Evolutionary conservation across 2,329 filamentous ascomycete genomes (phyloP).

Genomic region (Hymenoscyphus linearis): DNA sequence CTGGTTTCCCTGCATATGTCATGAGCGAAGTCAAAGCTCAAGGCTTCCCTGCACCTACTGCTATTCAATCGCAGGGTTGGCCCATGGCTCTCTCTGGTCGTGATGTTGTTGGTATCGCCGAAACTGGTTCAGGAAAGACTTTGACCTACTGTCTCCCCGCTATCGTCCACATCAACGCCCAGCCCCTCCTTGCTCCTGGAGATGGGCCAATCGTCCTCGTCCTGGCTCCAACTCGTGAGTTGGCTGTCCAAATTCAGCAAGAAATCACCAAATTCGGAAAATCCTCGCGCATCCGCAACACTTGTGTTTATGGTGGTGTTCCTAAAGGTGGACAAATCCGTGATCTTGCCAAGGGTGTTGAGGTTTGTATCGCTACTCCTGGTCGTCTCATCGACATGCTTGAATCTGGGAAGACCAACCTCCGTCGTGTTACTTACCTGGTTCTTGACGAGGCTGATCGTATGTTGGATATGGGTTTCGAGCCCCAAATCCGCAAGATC

Average conservation of each 20-base stretch:
- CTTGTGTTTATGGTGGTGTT: slow-evolving; percentile 97
- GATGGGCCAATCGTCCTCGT: slow-evolving; percentile 96
- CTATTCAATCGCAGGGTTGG: slow-evolving; percentile 98
- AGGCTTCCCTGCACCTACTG: slow-evolving; percentile 87
- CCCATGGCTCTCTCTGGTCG: slow-evolving; percentile 98
- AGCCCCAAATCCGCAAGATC: slow-evolving; percentile 98
- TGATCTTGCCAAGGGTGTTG: slow-evolving; percentile 88
- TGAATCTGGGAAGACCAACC: slow-evolving; percentile 95
- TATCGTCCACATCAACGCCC: slow-evolving; percentile 99
- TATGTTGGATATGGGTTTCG: slow-evolving; percentile 99
- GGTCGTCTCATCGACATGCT: slow-evolving; percentile 98
- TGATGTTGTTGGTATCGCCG: slow-evolving; percentile 97
- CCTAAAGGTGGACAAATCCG: slow-evolving; percentile 96
- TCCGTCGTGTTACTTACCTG: slow-evolving; percentile 94
- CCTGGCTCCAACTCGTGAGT: slow-evolving; percentile 91
- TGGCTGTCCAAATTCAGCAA: slow-evolving; percentile 97
- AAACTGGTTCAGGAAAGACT: slow-evolving; percentile 99
- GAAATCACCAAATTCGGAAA: slow-evolving; percentile 99
- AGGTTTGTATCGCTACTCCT: slow-evolving; percentile 97
- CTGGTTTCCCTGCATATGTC: slow-evolving; percentile 92
- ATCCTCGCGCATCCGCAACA: slow-evolving; percentile 96
- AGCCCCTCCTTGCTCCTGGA: slow-evolving; percentile 89
- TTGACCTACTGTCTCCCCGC: slow-evolving; percentile 96
- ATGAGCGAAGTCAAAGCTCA: slow-evolving; percentile 99
- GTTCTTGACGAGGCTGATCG: slow-evolving; percentile 98